A percentile compares a stretch with the other conserved stretches of the same genome.
Evolutionary conservation across 1,139 yeast genomes (phyloP).

Genomic region (Hemisphaericaspora xylofermentans): DNA sequence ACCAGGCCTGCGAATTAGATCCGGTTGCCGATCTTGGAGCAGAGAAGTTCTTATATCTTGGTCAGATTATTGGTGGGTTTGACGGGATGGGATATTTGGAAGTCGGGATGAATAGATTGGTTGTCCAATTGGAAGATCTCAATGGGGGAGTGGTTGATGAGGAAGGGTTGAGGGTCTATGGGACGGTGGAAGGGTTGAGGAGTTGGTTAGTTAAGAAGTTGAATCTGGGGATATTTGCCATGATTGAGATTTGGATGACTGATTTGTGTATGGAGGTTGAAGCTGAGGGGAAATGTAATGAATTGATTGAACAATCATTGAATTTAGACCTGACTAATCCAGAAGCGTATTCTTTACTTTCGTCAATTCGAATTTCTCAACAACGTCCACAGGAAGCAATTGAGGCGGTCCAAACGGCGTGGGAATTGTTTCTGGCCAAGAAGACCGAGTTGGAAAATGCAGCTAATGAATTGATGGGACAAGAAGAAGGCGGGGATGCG

Average conservation of each 20-base stretch:
- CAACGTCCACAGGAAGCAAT: slow-evolving; percentile 72
- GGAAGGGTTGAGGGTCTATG: slow-evolving; percentile 17
- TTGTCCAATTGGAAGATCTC: slow-evolving; percentile 36
- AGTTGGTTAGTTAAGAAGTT: slow-evolving; percentile 50
- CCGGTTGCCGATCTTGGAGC: slow-evolving; percentile 61
- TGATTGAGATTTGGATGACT: slow-evolving; percentile 98
- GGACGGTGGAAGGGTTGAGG: slow-evolving; percentile 30
- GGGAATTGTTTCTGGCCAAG: slow-evolving; percentile 62
- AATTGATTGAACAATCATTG: slow-evolving; percentile 64
- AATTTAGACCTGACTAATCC: slow-evolving; percentile 61
- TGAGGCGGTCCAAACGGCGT: slow-evolving; percentile 65
- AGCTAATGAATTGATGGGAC: slow-evolving; percentile 26
- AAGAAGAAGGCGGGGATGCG: slow-evolving; percentile 30
- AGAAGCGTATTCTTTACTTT: slow-evolving; percentile 78
- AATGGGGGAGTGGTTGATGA: slow-evolving; percentile 15
- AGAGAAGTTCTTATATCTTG: slow-evolving; percentile 86
- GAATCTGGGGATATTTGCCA: slow-evolving; percentile 77
- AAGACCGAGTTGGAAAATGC: slow-evolving; percentile 51
- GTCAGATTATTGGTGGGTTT: slow-evolving; percentile 83
- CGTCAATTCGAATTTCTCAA: slow-evolving; percentile 90
- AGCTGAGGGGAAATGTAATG: slow-evolving; percentile 82
- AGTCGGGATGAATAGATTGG: slow-evolving; percentile 58
- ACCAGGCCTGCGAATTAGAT: slow-evolving; percentile 68
- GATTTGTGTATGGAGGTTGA: slow-evolving; percentile 92
- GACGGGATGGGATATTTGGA: slow-evolving; percentile 71